Conservation (phyloP, 177 flowering plant genomes). For the Vitis hybrid region DNA sequence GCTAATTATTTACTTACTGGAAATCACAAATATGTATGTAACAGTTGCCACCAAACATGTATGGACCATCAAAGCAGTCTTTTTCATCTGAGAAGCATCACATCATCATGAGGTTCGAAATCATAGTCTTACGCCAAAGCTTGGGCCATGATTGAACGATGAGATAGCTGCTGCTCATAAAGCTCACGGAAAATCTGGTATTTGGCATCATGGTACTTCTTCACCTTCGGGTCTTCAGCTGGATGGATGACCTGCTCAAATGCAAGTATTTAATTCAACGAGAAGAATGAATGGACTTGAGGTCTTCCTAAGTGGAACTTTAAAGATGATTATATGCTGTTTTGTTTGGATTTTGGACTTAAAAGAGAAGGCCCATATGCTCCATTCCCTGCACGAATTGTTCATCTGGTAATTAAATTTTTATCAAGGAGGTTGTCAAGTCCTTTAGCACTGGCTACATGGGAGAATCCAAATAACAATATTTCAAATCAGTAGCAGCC, state of each 20-base stretch:
- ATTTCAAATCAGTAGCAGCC: neutral
- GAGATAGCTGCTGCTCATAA: slow-evolving; percentile 75
- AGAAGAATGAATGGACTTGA: neutral
- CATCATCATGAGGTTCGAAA: too few species aligned
- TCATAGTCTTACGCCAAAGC: slow-evolving; percentile 51
- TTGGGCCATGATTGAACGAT: slow-evolving; percentile 65
- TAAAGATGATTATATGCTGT: too few species aligned
- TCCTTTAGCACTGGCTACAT: neutral
- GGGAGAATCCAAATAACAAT: neutral
- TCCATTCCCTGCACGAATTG: neutral
- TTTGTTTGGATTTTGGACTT: too few species aligned
- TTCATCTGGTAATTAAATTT: neutral
- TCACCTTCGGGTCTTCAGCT: slow-evolving; percentile 68
- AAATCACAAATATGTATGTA: too few species aligned
- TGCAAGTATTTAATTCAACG: neutral
- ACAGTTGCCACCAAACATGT: too few species aligned
- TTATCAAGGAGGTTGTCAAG: neutral
- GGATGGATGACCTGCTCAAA: slow-evolving; percentile 73
- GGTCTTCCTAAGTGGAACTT: neutral
- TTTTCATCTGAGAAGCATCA: too few species aligned
- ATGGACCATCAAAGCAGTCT: too few species aligned
- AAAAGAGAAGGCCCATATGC: too few species aligned
- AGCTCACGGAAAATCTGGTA: slow-evolving; percentile 71
- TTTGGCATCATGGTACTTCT: slow-evolving; percentile 88
- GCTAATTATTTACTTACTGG: too few species aligned